Percentiles rank a stretch among this genome's conserved stretches.
Conservation (phyloP, 2,329 filamentous ascomycete species). For the Pseudofabraea citricarpa region DNA sequence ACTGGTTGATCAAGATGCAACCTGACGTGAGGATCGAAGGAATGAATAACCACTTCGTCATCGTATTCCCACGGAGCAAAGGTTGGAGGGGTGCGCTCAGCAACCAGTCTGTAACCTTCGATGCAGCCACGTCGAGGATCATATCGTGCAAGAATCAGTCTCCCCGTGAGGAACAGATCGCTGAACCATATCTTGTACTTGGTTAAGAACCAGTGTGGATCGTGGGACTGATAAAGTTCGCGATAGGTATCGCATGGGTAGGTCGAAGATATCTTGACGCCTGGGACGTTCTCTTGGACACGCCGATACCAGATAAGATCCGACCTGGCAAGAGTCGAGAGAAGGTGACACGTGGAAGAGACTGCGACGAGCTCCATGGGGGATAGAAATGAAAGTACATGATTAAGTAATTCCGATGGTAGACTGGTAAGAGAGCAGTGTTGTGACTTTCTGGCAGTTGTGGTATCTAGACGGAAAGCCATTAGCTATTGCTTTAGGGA, state of each 20-base stretch:
- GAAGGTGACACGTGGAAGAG: constrained; percentile 54
- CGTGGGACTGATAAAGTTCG: constrained; percentile 67
- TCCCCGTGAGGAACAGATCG: constrained; percentile 68
- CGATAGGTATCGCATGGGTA: constrained; percentile 60
- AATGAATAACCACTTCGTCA: constrained; percentile 61
- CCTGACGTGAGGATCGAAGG: constrained; percentile 64
- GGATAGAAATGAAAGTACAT: constrained; percentile 63
- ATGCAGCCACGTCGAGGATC: constrained; percentile 70
- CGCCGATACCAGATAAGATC: constrained; percentile 70
- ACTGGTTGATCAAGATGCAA: constrained; percentile 74
- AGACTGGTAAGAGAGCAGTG: constrained; percentile 47
- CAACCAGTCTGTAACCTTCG: constrained; percentile 73
- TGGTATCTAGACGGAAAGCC: too few species aligned
- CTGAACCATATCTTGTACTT: constrained; percentile 82
- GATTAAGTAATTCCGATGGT: constrained; percentile 70
- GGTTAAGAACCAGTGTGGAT: constrained; percentile 81
- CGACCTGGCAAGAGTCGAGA: constrained; percentile 55
- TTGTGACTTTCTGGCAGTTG: too few species aligned
- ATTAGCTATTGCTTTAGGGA: too few species aligned
- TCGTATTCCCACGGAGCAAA: constrained; percentile 63
- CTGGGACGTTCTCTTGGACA: constrained; percentile 64
- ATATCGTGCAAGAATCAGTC: constrained; percentile 72
- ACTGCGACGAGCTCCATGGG: constrained; percentile 58
- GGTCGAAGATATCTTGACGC: constrained; percentile 44
- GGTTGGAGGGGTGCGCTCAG: constrained; percentile 49